Conservation (phyloP, 768 basidiomycete species). For the Russula lepida region DNA sequence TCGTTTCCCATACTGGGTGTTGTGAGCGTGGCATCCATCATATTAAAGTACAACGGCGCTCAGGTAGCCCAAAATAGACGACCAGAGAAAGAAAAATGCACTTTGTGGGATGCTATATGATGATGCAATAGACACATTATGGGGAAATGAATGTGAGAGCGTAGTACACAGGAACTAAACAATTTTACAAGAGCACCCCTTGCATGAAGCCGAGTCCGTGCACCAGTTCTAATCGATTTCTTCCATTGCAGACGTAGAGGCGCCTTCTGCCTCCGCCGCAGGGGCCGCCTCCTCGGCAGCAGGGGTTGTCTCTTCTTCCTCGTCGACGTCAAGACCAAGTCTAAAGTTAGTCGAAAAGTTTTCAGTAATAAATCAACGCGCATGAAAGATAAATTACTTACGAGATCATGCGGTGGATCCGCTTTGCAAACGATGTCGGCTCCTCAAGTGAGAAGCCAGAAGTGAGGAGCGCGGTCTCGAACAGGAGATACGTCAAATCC, state of each 20-base stretch:
- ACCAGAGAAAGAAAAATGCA: slow-evolving; percentile 1
- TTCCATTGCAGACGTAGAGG: slow-evolving; percentile 86
- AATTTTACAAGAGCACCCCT: slow-evolving; percentile 7
- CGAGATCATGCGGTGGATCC: slow-evolving; percentile 96
- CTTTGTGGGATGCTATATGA: slow-evolving; percentile 14
- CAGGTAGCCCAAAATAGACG: background rate
- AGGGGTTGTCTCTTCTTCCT: slow-evolving; percentile 44
- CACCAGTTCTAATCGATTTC: slow-evolving; percentile 69
- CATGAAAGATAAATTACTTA: slow-evolving; percentile 30
- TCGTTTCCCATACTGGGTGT: background rate
- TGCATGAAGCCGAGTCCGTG: background rate
- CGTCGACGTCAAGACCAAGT: slow-evolving; percentile 70
- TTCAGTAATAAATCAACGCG: background rate
- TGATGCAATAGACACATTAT: slow-evolving; percentile 11
- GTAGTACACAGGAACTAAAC: slow-evolving; percentile 12
- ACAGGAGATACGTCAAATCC: slow-evolving; percentile 91
- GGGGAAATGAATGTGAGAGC: slow-evolving; percentile 4
- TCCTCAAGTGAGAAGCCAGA: slow-evolving; percentile 95
- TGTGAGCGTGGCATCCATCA: background rate
- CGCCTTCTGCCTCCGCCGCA: slow-evolving; percentile 45
- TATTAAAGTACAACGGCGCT: background rate
- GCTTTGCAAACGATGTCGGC: slow-evolving; percentile 89
- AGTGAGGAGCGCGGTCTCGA: slow-evolving; percentile 93
- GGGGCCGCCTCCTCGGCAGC: slow-evolving; percentile 43
- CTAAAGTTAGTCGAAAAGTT: slow-evolving; percentile 26